phyloP scores from a whole-genome alignment of 768 basidiomycete genomes.

The Dictyophora rubrovolvata region DNA sequence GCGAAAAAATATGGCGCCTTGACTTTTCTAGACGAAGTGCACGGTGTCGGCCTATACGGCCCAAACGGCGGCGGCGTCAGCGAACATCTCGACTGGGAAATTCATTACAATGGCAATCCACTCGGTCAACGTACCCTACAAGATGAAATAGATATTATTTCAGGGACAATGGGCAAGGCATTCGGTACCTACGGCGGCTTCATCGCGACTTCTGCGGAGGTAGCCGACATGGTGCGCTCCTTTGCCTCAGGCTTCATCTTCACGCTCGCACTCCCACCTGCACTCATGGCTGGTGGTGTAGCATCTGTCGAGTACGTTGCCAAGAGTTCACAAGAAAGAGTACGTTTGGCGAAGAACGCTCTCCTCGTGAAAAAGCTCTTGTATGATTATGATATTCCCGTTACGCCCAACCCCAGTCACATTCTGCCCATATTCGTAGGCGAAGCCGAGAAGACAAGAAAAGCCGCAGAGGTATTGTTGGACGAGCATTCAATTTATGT shows the following conservation, averaged over 20 bases:
- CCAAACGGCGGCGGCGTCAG: constrained; percentile 96
- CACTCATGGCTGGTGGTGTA: constrained; percentile 83
- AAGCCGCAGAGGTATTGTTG: constrained; percentile 86
- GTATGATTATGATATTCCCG: constrained; percentile 77
- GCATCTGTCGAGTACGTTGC: constrained; percentile 91
- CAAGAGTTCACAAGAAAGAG: constrained; percentile 82
- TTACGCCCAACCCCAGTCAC: constrained; percentile 95
- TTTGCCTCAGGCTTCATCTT: constrained; percentile 99
- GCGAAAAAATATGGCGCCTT: constrained; percentile 95
- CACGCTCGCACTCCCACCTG: constrained; percentile 94
- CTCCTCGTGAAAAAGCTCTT: constrained; percentile 78
- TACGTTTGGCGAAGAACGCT: constrained; percentile 91
- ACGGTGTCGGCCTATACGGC: constrained; percentile 92
- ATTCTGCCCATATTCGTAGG: constrained; percentile 96
- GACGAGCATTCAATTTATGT: constrained; percentile 91
- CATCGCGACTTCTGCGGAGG: constrained; percentile 86
- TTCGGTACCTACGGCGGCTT: constrained; percentile 97
- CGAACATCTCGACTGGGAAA: constrained; percentile 92
- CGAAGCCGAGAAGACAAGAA: constrained; percentile 82
- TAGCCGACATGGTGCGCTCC: constrained; percentile 94
- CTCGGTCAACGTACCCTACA: constrained; percentile 77
- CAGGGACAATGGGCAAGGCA: constrained; percentile 95
- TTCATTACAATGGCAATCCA: constrained; percentile 64
- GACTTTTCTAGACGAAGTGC: constrained; percentile 96
- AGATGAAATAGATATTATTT: constrained; percentile 97